Base-by-base conservation (phyloP, 2,329 filamentous ascomycete species). In the Colletotrichum salicis region DNA sequence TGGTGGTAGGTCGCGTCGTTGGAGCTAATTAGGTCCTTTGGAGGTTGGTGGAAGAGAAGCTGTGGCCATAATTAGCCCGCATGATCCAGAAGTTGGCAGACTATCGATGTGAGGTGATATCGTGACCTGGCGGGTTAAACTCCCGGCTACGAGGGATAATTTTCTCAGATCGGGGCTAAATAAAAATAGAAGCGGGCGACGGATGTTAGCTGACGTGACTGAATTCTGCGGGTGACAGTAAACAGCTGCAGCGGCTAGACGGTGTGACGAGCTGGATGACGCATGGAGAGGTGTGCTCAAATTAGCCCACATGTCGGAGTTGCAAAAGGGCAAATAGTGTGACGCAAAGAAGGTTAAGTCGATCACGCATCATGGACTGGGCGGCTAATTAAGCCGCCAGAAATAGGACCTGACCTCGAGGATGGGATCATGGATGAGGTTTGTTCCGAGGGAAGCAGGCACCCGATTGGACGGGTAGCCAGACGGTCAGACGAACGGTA, bases 181-280 rank as follows among this genome's bases (percentile, higher is more conserved):
- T 78, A 82, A 80, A 81, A 82, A 82, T 81, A 82, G 80, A 74
- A 62, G 58, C 52, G 15, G 57, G 35, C 70, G 67, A 57, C 52
- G n/a, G 52, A 29, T 73, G 67, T 71, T 74, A 75, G 68, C 56
- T 27, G 52, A 24, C 41, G 12, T 64, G 62, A 63, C 35, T 54
- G 63, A 61, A 64, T 29, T 33, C 66, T 75, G 73, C 73, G 56
- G 64, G 73, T 61, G 68, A 74, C 56, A 58, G 56, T 72, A 72
- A 75, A 74, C 73, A 74, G 69, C 59, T 73, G 58, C 67, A 57
- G 24, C 57, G 54, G 57, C 67, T 62, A 59, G 52, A 62, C 41
- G 60, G 52, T 58, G 61, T 65, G 55, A 66, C 67, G 69, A 66
- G 31, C 52, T 55, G 27, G 57, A 55, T 60, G 66, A 29, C 31